A percentile compares a stretch with the other conserved stretches of the same genome.
Conservation (phyloP, 352 stramenopile genomes). For the Phytophthora ohioensis region DNA sequence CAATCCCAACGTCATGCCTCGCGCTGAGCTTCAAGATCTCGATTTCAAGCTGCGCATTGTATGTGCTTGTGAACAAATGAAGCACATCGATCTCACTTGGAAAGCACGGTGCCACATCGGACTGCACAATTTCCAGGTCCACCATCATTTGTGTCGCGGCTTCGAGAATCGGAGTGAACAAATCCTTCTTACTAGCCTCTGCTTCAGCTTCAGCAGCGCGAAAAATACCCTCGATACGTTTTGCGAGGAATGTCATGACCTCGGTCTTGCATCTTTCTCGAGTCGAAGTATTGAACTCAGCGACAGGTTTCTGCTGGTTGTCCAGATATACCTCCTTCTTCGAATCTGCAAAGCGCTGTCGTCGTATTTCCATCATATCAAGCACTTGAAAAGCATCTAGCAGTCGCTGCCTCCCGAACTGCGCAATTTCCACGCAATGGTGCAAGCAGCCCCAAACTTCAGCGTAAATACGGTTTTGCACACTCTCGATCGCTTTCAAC, state of each 20-base stretch:
- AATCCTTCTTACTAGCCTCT: constrained; percentile 57
- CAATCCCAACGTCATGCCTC: constrained; percentile 71
- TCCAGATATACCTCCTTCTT: constrained; percentile 75
- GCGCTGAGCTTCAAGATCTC: constrained; percentile 73
- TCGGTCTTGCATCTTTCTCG: constrained; percentile 72
- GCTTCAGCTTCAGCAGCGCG: constrained; percentile 60
- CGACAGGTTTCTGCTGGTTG: constrained; percentile 59
- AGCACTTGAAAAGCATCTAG: constrained; percentile 78
- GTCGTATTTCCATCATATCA: constrained; percentile 77
- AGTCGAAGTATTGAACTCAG: constrained; percentile 56
- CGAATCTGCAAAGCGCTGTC: constrained; percentile 54
- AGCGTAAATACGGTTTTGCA: constrained; percentile 69
- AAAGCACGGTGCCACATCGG: constrained; percentile 77
- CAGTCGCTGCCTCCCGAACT: constrained; percentile 76
- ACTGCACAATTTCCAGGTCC: constrained; percentile 82
- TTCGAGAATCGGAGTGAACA: constrained; percentile 67
- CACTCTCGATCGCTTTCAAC: constrained; percentile 64
- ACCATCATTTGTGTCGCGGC: constrained; percentile 81
- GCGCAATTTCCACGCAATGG: constrained; percentile 85
- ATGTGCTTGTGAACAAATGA: constrained; percentile 80
- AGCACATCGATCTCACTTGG: constrained; percentile 82
- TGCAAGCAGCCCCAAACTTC: constrained; percentile 86
- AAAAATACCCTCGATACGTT: constrained; percentile 74
- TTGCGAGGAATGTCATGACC: constrained; percentile 61
- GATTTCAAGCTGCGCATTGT: constrained; percentile 75